A percentile compares a stretch with the other conserved stretches of the same genome.
phyloP scores from a whole-genome alignment of 768 basidiomycete species.

The Coprinopsis sp. region DNA sequence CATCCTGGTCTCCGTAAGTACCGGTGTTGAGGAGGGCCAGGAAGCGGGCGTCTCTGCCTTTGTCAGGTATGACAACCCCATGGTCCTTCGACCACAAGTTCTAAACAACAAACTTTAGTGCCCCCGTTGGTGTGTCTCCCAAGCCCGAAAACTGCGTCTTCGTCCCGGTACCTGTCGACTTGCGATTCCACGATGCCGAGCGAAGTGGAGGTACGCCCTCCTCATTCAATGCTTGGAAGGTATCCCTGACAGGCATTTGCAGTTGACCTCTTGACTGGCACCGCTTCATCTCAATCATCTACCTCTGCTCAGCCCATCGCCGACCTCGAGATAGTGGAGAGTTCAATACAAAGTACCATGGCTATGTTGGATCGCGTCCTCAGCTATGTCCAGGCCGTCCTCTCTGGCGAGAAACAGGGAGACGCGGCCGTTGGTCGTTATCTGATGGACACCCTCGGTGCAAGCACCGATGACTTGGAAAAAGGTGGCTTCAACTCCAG shows the following conservation, averaged over 20 bases:
- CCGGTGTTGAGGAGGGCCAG: conserved; percentile 60
- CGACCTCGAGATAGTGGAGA: conserved; percentile 73
- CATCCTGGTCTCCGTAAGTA: conserved; percentile 88
- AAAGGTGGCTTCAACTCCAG: conserved; percentile 71
- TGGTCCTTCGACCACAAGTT: not conserved
- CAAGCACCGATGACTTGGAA: conserved; percentile 66
- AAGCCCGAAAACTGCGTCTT: conserved; percentile 96
- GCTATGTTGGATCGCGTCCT: conserved; percentile 83
- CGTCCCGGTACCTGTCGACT: conserved; percentile 82
- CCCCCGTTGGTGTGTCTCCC: conserved; percentile 82
- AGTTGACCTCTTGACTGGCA: conserved; percentile 75
- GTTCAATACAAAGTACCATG: conserved; percentile 65
- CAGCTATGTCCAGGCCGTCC: conserved; percentile 75
- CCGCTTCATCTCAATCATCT: conserved; percentile 39
- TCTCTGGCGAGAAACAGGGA: conserved; percentile 71
- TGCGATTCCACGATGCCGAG: conserved; percentile 80
- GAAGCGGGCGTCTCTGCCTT: conserved; percentile 81
- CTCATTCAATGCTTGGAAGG: not conserved
- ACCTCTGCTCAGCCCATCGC: conserved; percentile 51
- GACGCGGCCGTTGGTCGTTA: conserved; percentile 87
- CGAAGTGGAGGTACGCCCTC: conserved; percentile 71
- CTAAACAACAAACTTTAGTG: conserved; percentile 9
- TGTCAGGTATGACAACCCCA: conserved; percentile 52
- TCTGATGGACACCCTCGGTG: conserved; percentile 79
- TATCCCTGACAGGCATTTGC: conserved; percentile 2